phyloP scores from a whole-genome alignment of 306 rosid species.

The Trifolium pratense region DNA sequence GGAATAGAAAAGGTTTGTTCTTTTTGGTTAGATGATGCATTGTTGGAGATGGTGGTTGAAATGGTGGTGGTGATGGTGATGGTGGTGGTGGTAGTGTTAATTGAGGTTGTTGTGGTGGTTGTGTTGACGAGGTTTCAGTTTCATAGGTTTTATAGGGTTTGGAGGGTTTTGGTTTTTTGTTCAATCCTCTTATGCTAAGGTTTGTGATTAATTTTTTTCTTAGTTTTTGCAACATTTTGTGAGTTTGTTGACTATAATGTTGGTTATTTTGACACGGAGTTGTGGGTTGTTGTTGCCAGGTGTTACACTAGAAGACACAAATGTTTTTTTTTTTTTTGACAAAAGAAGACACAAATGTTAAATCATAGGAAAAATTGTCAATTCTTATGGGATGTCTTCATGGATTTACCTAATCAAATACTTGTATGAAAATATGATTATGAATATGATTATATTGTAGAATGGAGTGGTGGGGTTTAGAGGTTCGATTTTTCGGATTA shows the following conservation, averaged over 20 bases:
- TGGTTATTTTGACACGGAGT: not conserved
- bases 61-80: not conserved
- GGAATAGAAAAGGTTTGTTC: constrained; percentile 63
- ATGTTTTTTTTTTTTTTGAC: no score
- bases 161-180: constrained; percentile 1
- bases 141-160: constrained; percentile 38
- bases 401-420: not conserved
- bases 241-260: constrained; percentile 35
- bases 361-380: not conserved
- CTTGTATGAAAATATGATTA: not conserved
- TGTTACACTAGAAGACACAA: constrained; percentile 12
- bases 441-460: not conserved
- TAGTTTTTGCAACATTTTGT: constrained; percentile 41
- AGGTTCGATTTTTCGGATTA: not conserved
- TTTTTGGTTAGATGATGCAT: constrained; percentile 30
- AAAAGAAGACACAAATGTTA: no score
- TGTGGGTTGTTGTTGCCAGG: not conserved
- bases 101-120: not conserved
- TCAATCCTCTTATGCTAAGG: not conserved
- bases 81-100: not conserved
- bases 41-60: not conserved
- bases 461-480: not conserved
- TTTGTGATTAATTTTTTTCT: constrained; percentile 37
- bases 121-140: constrained; percentile 19
- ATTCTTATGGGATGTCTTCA: not conserved